Percentiles rank a stretch among this genome's conserved stretches.
These are phyloP conservation scores for Myriosclerotinia duriaeana DNA, from an alignment of 2,329 filamentous ascomycete genomes.

Conservation along the genomic window DNA sequence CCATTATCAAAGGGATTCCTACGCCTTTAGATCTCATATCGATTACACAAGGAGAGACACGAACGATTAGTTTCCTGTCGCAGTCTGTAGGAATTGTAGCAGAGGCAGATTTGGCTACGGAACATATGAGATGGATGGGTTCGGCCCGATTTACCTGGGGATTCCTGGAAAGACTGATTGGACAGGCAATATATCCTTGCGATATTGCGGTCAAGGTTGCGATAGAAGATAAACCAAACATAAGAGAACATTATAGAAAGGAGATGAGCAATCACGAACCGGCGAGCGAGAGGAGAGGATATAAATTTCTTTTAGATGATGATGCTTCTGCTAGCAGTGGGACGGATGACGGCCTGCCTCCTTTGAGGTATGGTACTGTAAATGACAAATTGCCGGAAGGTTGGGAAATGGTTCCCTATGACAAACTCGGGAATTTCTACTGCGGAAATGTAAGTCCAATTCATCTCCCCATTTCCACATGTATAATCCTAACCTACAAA, in stretches of 20 bases:
- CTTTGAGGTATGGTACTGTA: slow-evolving; percentile 75
- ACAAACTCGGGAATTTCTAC: slow-evolving; percentile 89
- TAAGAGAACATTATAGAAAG: slow-evolving; percentile 71
- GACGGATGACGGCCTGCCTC: slow-evolving; percentile 59
- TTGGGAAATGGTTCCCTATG: slow-evolving; percentile 72
- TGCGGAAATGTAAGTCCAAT: slow-evolving; percentile 70
- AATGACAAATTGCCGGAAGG: slow-evolving; percentile 71
- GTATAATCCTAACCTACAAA: neutral
- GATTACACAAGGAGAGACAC: slow-evolving; percentile 74
- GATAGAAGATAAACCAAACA: slow-evolving; percentile 69
- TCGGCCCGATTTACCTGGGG: slow-evolving; percentile 80
- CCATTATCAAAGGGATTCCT: slow-evolving; percentile 82
- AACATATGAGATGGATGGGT: slow-evolving; percentile 92
- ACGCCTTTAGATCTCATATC: slow-evolving; percentile 84
- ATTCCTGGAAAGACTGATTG: slow-evolving; percentile 72
- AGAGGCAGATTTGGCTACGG: slow-evolving; percentile 85
- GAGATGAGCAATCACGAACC: slow-evolving; percentile 41
- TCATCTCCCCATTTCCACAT: too few species aligned
- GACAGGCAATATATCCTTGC: slow-evolving; percentile 80
- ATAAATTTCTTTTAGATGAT: slow-evolving; percentile 38
- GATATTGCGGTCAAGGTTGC: slow-evolving; percentile 85
- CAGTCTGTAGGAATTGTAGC: slow-evolving; percentile 88
- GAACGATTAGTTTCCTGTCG: slow-evolving; percentile 83
- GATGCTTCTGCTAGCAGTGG: slow-evolving; percentile 39
- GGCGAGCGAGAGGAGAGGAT: slow-evolving; percentile 36